Evolutionary conservation across 2,329 filamentous ascomycete genomes (phyloP), one percentile per base, ranked within the genome.

Genomic region (Alternaria alternata): DNA sequence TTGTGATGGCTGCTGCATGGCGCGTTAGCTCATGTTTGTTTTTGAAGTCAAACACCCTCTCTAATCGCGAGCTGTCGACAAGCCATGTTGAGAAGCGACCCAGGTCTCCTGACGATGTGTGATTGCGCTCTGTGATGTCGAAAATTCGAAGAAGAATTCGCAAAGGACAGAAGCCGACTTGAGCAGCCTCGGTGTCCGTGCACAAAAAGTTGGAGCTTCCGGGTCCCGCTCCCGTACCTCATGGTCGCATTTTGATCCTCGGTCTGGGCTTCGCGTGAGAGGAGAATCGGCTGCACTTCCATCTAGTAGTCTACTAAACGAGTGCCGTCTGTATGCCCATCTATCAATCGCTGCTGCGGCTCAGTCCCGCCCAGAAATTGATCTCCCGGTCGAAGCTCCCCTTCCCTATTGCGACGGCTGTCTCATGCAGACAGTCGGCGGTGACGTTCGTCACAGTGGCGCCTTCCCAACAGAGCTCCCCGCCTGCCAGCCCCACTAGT

Each of bases 391-490:
- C 51, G 52, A 64, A 59, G 66, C 66, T 61, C 59, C 63, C 64
- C 56, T 64, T 67, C 64, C 58, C 63, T 51, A 66, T 62, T 57
- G 44, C 65, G 57, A 59, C 69, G 67, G 56, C 68, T 69, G 73
- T 74, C 71, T 68, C 67, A 69, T 71, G 73, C 74, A 75, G 74
- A 74, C 75, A 64, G 62, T 62, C 70, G 64, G 68, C 71, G 59
- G 67, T 75, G 71, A 76, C 71, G 72, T 73, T 79, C 63, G 69
- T 75, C 69, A 79, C 75, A 58, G 75, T 79, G 77, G 77, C 77
- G 67, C 67, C 69, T 71, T 70, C 72, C 72, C 72, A 75, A 67
- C 70, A 71, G 63, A 73, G 69, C 67, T 66, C 70, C 64, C 66
- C 67, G 64, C 63, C 72, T 71, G 71, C 69, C 65, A 48, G 49